Conservation (phyloP, 441 rosid species). For the Arabidopsis lyrata region DNA sequence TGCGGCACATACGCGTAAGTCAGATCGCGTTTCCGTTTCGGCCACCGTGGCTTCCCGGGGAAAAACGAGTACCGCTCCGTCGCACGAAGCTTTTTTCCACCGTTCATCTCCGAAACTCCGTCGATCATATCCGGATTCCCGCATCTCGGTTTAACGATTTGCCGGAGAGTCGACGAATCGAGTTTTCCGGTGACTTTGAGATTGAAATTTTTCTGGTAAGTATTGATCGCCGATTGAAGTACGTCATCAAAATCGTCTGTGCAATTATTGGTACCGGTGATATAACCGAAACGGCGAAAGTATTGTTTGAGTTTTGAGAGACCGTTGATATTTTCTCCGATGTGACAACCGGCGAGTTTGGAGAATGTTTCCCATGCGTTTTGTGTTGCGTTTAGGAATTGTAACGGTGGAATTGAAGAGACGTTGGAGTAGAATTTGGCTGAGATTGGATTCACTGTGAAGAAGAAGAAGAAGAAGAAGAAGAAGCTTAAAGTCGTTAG, state of each 20-base stretch:
- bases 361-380: constrained; percentile 65
- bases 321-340: constrained; percentile 59
- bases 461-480: constrained; percentile 32
- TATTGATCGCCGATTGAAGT: constrained; percentile 56
- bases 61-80: too few species aligned
- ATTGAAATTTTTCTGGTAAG: too few species aligned
- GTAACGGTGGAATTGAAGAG: constrained; percentile 57
- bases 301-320: constrained; percentile 64
- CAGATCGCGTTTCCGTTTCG: too few species aligned
- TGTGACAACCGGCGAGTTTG: constrained; percentile 63
- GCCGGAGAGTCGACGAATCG: too few species aligned
- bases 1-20: too few species aligned
- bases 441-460: constrained; percentile 42
- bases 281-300: constrained; percentile 76
- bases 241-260: constrained; percentile 63
- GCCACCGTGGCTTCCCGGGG: too few species aligned
- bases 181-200: too few species aligned
- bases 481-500: constrained; percentile 28
- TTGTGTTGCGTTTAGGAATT: constrained; percentile 45
- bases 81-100: too few species aligned
- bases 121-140: too few species aligned
- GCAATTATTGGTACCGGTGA: constrained; percentile 36
- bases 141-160: too few species aligned
- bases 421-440: constrained; percentile 65
- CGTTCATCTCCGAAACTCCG: too few species aligned